Evolutionary conservation across 345 rosid genomes (phyloP).

Genomic region (Eucalyptus grandis): DNA sequence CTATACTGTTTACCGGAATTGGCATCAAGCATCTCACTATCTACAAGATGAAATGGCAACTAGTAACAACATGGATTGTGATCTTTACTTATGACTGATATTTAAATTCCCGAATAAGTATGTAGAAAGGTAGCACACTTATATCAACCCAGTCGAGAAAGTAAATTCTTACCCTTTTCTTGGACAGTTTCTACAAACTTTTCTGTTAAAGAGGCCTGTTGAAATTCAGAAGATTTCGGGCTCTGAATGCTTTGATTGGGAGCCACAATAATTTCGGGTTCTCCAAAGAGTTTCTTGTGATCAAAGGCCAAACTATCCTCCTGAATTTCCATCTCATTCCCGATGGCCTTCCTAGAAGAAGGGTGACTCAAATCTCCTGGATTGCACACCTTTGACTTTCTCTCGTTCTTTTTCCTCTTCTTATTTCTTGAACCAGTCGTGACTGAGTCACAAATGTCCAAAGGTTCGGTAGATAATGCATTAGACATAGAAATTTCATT

Average conservation of each 20-base stretch:
- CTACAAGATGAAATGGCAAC: background rate
- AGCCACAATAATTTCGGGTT: background rate
- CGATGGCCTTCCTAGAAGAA: background rate
- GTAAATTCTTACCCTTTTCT: slow-evolving; percentile 1
- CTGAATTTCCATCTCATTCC: background rate
- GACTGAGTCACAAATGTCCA: background rate
- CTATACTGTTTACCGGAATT: background rate
- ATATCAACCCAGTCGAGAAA: background rate
- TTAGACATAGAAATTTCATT: background rate
- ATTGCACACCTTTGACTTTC: slow-evolving; percentile 4
- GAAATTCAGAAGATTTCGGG: slow-evolving; percentile 3
- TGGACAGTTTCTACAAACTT: background rate
- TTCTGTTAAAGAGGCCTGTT: slow-evolving; percentile 3
- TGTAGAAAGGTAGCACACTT: background rate
- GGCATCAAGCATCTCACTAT: background rate
- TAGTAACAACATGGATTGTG: background rate
- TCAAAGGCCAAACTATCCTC: background rate
- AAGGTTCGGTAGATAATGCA: background rate
- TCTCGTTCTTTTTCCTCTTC: slow-evolving; percentile 20
- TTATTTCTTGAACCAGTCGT: background rate
- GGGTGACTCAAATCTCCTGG: slow-evolving; percentile 1
- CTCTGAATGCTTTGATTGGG: background rate
- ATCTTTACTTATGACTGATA: background rate
- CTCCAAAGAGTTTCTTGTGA: background rate
- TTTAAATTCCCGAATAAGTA: background rate